Conservation (phyloP, 2,329 filamentous ascomycete species). For the Hypoxylon sp. region DNA sequence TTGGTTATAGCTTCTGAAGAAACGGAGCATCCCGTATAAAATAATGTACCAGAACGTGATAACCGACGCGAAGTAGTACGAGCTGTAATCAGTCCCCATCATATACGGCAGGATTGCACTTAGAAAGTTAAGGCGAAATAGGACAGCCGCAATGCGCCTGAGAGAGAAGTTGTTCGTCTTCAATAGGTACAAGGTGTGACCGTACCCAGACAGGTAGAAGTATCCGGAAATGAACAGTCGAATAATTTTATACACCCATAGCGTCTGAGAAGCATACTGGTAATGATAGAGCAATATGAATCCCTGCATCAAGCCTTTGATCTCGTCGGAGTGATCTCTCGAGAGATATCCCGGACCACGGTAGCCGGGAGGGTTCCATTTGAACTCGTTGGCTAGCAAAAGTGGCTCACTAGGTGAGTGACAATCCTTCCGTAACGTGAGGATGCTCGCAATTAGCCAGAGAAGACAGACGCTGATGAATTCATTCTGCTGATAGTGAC, state of each 20-base stretch:
- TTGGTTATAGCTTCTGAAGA: constrained; percentile 60
- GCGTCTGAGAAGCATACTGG: constrained; percentile 64
- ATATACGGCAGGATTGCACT: constrained; percentile 67
- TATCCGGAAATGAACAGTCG: constrained; percentile 70
- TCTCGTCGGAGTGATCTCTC: constrained; percentile 72
- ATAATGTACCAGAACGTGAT: constrained; percentile 74
- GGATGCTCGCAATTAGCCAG: constrained; percentile 47
- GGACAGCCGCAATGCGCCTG: constrained; percentile 64
- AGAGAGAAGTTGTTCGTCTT: constrained; percentile 70
- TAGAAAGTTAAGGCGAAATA: constrained; percentile 72
- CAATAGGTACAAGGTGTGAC: constrained; percentile 72
- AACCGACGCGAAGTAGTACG: constrained; percentile 72
- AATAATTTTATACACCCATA: constrained; percentile 69
- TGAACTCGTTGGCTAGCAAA: constrained; percentile 34
- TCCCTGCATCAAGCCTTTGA: constrained; percentile 76
- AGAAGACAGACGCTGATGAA: constrained; percentile 50
- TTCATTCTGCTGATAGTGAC: constrained; percentile 57
- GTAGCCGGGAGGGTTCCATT: constrained; percentile 25
- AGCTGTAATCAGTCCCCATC: constrained; percentile 69
- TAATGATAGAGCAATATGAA: constrained; percentile 70
- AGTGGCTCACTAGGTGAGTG: constrained; percentile 25
- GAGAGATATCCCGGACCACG: constrained; percentile 62
- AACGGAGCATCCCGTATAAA: constrained; percentile 66
- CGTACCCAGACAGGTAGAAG: constrained; percentile 74
- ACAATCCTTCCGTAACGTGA: constrained; percentile 17